phyloP scores from a whole-genome alignment of 805 yeast species.

The Wickerhamomyces rabaulensis region DNA sequence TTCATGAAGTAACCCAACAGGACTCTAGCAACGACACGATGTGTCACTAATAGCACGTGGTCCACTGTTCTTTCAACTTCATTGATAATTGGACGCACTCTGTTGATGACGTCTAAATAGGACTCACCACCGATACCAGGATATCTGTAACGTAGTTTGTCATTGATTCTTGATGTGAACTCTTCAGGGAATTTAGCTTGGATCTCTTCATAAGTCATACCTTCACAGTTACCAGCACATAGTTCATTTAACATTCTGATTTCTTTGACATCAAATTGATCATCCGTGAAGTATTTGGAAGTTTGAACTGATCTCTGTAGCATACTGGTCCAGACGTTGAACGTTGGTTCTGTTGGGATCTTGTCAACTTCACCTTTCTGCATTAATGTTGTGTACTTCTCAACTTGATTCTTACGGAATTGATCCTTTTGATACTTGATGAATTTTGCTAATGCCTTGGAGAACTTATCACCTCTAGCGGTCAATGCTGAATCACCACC shows the following conservation, averaged over 20 bases:
- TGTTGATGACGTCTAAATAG: slow-evolving; percentile 85
- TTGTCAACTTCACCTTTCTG: slow-evolving; percentile 27
- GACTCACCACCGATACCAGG: slow-evolving; percentile 99
- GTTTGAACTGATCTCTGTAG: slow-evolving; percentile 74
- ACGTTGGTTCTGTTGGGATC: slow-evolving; percentile 62
- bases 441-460: slow-evolving; percentile 68
- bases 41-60: slow-evolving; percentile 78
- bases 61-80: slow-evolving; percentile 91
- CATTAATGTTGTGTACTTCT: slow-evolving; percentile 36
- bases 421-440: slow-evolving; percentile 64
- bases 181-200: slow-evolving; percentile 69
- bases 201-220: slow-evolving; percentile 87
- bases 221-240: slow-evolving; percentile 90
- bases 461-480: slow-evolving; percentile 68
- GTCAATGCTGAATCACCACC: slow-evolving; percentile 91
- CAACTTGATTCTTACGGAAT: slow-evolving; percentile 60
- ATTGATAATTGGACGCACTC: slow-evolving; percentile 84
- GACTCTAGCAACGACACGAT: slow-evolving; percentile 86
- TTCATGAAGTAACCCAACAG: slow-evolving; percentile 86
- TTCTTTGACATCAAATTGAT: slow-evolving; percentile 69
- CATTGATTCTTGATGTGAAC: slow-evolving; percentile 65
- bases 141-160: slow-evolving; percentile 81
- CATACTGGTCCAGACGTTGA: slow-evolving; percentile 94
- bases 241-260: slow-evolving; percentile 92
- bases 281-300: slow-evolving; percentile 70